phyloP scores from a whole-genome alignment of 257 asterid genomes.

The Primulina tabacum region DNA sequence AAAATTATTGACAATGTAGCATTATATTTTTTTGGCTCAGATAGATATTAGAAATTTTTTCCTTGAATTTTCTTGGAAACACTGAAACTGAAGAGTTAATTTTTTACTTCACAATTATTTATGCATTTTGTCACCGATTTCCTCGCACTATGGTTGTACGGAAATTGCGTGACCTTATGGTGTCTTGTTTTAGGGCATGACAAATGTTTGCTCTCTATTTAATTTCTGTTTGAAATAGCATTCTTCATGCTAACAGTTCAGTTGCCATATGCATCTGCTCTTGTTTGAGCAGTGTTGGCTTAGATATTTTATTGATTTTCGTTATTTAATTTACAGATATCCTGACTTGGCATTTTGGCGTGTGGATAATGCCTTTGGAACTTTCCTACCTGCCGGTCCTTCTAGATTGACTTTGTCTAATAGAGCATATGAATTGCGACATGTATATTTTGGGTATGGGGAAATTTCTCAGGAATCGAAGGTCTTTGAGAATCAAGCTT shows the following conservation, averaged over 20 bases:
- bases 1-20: too few species aligned
- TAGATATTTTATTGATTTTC: conserved; percentile 22
- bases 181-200: too few species aligned
- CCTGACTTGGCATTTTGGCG: conserved; percentile 88
- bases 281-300: conserved; percentile 14
- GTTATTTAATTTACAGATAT: conserved; percentile 41
- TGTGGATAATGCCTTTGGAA: conserved; percentile 81
- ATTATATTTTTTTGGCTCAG: too few species aligned
- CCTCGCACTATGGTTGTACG: too few species aligned
- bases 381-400: conserved; percentile 85
- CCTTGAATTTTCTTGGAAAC: too few species aligned
- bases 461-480: conserved; percentile 45
- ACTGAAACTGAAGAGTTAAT: too few species aligned
- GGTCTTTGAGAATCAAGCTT: conserved; percentile 39
- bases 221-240: conserved; percentile 16
- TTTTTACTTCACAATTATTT: too few species aligned
- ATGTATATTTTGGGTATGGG: conserved; percentile 49
- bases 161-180: too few species aligned
- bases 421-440: conserved; percentile 78
- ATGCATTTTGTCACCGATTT: too few species aligned
- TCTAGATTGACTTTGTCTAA: conserved; percentile 44
- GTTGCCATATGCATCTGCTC: conserved; percentile 16
- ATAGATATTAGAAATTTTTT: too few species aligned
- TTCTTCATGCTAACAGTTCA: conserved; percentile 6
- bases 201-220: conserved; percentile 6